Evolutionary conservation across 768 basidiomycete species (phyloP).

Genomic region (Lactarius indigo): DNA sequence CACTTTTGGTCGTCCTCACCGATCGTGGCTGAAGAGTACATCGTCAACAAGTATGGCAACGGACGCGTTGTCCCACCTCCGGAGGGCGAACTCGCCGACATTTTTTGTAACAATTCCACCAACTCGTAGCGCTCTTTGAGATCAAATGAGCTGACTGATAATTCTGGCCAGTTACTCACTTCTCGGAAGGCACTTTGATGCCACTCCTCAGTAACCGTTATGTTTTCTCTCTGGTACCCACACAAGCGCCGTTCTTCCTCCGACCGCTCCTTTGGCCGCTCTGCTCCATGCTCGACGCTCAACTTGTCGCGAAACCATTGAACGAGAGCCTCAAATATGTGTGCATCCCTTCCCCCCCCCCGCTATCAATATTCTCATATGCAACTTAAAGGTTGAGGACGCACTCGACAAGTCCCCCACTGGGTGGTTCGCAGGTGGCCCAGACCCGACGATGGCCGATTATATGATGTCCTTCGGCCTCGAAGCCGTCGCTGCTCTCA

Average conservation of each 20-base stretch:
- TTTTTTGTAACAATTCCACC: conserved; percentile 33
- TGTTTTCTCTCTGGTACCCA: conserved; percentile 34
- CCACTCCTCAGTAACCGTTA: conserved; percentile 38
- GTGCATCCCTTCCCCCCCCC: neutral
- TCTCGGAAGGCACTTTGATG: conserved; percentile 42
- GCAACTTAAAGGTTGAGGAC: conserved; percentile 9
- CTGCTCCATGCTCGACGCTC: conserved; percentile 31
- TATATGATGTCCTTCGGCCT: conserved; percentile 43
- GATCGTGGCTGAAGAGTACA: conserved; percentile 34
- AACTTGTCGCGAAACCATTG: conserved; percentile 32
- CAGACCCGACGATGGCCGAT: conserved; percentile 43
- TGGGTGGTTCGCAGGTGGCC: conserved; percentile 39
- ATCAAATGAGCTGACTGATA: neutral
- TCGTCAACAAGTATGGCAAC: conserved; percentile 41
- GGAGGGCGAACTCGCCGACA: conserved; percentile 35
- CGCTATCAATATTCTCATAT: conserved; percentile 1
- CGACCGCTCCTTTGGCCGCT: conserved; percentile 34
- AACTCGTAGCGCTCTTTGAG: neutral
- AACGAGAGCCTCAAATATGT: conserved; percentile 33
- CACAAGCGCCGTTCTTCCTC: conserved; percentile 36
- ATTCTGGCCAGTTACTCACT: conserved; percentile 36
- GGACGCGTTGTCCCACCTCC: conserved; percentile 28
- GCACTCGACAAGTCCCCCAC: conserved; percentile 19
- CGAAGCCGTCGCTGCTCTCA: conserved; percentile 30
- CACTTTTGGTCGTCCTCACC: neutral